Percentiles rank a stretch among this genome's conserved stretches.
These are phyloP conservation scores for Teratosphaeria viscida DNA, from an alignment of 2,329 filamentous ascomycete species.

Conservation along the genomic window DNA sequence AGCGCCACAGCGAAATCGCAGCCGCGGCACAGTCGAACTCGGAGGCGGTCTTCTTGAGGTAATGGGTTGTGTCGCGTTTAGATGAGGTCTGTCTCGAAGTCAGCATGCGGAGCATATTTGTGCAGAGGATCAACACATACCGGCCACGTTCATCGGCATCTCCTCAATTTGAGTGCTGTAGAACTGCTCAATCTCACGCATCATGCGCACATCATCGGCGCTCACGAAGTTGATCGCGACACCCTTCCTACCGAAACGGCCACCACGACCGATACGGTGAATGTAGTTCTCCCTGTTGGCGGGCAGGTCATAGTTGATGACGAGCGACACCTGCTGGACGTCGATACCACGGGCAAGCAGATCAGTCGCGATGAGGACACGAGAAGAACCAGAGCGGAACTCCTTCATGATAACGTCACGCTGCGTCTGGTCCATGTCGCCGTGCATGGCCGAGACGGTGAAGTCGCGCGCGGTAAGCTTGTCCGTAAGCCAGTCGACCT, in stretches of 20 bases:
- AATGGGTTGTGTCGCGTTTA: constrained; percentile 15
- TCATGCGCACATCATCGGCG: constrained; percentile 97
- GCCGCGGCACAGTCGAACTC: constrained; percentile 14
- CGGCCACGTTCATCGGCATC: constrained; percentile 91
- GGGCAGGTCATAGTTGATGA: constrained; percentile 99
- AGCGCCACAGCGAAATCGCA: constrained; percentile 1
- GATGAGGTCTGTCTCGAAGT: constrained; percentile 36
- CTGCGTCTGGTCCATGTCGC: constrained; percentile 96
- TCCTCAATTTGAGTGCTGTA: constrained; percentile 99
- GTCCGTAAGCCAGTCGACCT: constrained; percentile 99
- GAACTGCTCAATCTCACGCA: constrained; percentile 99
- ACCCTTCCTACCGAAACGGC: constrained; percentile 99
- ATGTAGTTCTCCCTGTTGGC: constrained; percentile 99
- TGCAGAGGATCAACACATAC: constrained; percentile 31
- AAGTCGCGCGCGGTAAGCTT: constrained; percentile 97
- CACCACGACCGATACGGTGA: constrained; percentile 97
- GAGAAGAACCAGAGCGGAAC: constrained; percentile 96
- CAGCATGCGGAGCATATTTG: background rate
- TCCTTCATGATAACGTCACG: constrained; percentile 99
- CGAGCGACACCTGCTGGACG: constrained; percentile 97
- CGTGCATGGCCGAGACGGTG: constrained; percentile 99
- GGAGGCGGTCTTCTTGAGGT: constrained; percentile 10
- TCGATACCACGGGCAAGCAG: constrained; percentile 98
- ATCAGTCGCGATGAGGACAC: constrained; percentile 97
- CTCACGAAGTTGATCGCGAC: constrained; percentile 99